phyloP scores from a whole-genome alignment of 2,329 filamentous ascomycete species.

The Talaromyces albobiverticillius region DNA sequence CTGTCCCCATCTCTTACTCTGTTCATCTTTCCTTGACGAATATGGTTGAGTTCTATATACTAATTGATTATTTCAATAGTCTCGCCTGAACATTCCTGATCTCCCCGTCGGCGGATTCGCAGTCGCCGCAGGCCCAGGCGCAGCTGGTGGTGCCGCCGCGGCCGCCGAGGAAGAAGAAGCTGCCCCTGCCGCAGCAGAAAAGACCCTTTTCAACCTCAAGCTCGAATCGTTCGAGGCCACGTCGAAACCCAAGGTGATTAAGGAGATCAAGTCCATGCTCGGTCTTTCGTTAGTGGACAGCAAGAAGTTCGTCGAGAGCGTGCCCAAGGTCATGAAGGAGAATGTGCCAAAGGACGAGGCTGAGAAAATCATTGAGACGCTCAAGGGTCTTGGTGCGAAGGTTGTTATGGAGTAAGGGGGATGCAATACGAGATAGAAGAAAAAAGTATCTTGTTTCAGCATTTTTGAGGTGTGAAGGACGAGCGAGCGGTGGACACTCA shows the following conservation, averaged over 20 bases:
- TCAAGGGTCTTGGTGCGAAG: slow-evolving; percentile 90
- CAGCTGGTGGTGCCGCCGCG: slow-evolving; percentile 60
- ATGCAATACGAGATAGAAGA: not conserved
- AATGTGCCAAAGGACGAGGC: slow-evolving; percentile 97
- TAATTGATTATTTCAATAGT: slow-evolving; percentile 50
- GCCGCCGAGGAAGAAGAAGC: slow-evolving; percentile 76
- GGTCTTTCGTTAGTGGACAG: slow-evolving; percentile 95
- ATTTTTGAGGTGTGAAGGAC: too few relatives aligned
- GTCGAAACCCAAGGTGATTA: slow-evolving; percentile 98
- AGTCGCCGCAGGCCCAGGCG: slow-evolving; percentile 58
- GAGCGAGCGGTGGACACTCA: not conserved
- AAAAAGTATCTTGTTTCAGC: too few relatives aligned
- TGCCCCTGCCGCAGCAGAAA: slow-evolving; percentile 81
- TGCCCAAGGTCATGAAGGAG: slow-evolving; percentile 98
- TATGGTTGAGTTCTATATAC: not conserved
- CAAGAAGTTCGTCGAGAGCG: slow-evolving; percentile 99
- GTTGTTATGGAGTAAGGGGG: slow-evolving; percentile 78
- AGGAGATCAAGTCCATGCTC: slow-evolving; percentile 96
- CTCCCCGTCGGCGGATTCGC: slow-evolving; percentile 91
- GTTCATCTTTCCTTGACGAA: not conserved
- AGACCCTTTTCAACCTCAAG: slow-evolving; percentile 97
- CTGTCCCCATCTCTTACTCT: not conserved
- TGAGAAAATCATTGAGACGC: slow-evolving; percentile 92
- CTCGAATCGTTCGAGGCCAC: slow-evolving; percentile 82
- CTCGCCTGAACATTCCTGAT: slow-evolving; percentile 94